Percentiles rank a stretch among this genome's conserved stretches.
Conservation (phyloP, 1,284 basidiomycete genomes). For the Leccinum pallidistipes region DNA sequence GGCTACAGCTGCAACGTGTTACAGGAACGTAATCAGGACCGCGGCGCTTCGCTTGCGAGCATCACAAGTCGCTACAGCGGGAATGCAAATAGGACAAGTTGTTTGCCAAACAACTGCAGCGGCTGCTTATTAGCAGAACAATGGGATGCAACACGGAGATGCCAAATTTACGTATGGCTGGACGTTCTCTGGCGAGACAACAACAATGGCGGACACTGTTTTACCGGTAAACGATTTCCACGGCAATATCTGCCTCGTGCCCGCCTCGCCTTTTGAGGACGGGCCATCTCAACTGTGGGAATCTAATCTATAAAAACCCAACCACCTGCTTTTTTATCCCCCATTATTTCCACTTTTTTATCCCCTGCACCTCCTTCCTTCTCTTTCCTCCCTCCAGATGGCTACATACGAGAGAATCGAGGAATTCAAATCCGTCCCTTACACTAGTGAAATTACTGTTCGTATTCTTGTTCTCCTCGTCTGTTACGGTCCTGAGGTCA, state of each 20-base stretch:
- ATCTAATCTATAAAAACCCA: slow-evolving; percentile 52
- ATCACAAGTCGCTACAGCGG: background rate
- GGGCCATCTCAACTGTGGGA: slow-evolving; percentile 16
- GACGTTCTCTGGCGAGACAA: slow-evolving; percentile 16
- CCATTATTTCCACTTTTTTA: slow-evolving; percentile 24
- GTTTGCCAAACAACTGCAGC: slow-evolving; percentile 4
- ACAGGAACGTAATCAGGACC: slow-evolving; percentile 7
- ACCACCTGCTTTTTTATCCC: slow-evolving; percentile 17
- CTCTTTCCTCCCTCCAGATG: slow-evolving; percentile 22
- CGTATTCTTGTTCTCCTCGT: slow-evolving; percentile 15
- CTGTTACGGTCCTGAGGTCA: background rate
- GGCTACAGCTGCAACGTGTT: background rate
- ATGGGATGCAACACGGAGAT: background rate
- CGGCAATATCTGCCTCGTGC: slow-evolving; percentile 43
- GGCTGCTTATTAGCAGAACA: background rate
- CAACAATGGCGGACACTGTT: slow-evolving; percentile 11
- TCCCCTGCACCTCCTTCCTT: slow-evolving; percentile 12
- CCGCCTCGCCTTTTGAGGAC: slow-evolving; percentile 40
- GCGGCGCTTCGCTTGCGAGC: slow-evolving; percentile 8
- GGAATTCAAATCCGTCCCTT: slow-evolving; percentile 27
- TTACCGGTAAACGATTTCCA: slow-evolving; percentile 17
- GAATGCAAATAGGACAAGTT: slow-evolving; percentile 3
- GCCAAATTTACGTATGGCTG: slow-evolving; percentile 13
- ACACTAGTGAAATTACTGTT: slow-evolving; percentile 37
- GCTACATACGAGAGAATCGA: slow-evolving; percentile 36